phyloP scores from a whole-genome alignment of 306 rosid species.

The Vigna hirtella region DNA sequence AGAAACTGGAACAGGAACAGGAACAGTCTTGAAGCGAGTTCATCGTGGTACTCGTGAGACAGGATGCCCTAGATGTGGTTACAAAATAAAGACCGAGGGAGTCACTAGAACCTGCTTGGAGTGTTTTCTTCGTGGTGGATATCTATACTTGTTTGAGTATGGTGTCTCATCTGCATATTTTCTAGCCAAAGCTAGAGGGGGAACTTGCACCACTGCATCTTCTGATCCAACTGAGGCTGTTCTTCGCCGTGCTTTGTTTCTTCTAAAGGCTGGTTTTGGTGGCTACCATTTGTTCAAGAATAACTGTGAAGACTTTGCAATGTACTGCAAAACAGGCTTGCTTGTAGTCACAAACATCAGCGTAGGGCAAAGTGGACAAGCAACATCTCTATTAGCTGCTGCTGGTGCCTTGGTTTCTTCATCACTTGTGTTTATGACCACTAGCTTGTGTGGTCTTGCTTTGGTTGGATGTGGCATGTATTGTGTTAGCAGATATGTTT shows the following conservation, averaged over 20 bases:
- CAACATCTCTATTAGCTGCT: constrained; percentile 60
- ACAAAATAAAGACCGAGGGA: constrained; percentile 48
- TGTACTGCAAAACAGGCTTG: constrained; percentile 87
- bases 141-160: constrained; percentile 66
- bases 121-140: constrained; percentile 69
- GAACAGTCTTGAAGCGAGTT: constrained; percentile 41
- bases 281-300: constrained; percentile 62
- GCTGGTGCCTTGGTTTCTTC: constrained; percentile 51
- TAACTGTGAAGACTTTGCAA: constrained; percentile 84
- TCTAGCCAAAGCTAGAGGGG: constrained; percentile 72
- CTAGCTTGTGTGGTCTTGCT: constrained; percentile 47
- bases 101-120: constrained; percentile 72
- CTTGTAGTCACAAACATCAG: constrained; percentile 47
- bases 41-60: constrained; percentile 20
- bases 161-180: constrained; percentile 55
- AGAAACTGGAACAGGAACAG: constrained; percentile 49
- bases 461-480: constrained; percentile 56
- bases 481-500: constrained; percentile 51
- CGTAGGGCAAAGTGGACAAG: constrained; percentile 73
- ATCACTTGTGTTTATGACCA: constrained; percentile 47
- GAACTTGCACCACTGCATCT: constrained; percentile 74
- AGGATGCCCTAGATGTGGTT: constrained; percentile 67
- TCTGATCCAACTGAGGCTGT: constrained; percentile 57
- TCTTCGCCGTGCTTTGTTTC: constrained; percentile 64
- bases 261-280: constrained; percentile 74